phyloP scores from a whole-genome alignment of 805 yeast species.

The Lipomyces yamadae region DNA sequence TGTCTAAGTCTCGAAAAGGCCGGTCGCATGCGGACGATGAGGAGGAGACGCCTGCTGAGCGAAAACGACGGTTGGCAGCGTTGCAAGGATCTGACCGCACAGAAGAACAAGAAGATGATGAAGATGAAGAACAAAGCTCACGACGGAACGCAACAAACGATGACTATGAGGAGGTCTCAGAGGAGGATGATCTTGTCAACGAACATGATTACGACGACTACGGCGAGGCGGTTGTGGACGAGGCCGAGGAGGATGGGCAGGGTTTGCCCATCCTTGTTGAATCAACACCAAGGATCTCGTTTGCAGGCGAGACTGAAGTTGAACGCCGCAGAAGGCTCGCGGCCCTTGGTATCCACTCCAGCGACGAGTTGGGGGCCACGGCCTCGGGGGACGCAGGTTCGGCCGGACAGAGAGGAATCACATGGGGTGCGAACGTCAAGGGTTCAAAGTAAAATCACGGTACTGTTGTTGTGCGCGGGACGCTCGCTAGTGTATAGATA shows the following conservation, averaged over 20 bases:
- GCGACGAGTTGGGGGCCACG: constrained; percentile 19
- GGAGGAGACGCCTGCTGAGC: constrained; percentile 40
- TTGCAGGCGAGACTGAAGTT: constrained; percentile 61
- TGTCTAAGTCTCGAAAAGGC: constrained; percentile 29
- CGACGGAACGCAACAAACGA: constrained; percentile 36
- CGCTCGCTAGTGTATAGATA: neutral
- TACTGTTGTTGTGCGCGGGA: neutral
- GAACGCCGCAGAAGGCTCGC: constrained; percentile 66
- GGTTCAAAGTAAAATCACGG: constrained; percentile 10
- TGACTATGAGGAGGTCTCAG: constrained; percentile 37
- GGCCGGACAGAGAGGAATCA: constrained; percentile 21
- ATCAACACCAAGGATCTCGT: constrained; percentile 30
- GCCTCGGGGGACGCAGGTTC: constrained; percentile 3
- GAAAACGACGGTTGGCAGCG: constrained; percentile 36
- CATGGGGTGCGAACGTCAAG: constrained; percentile 32
- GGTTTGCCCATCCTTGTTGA: neutral
- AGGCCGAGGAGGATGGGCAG: constrained; percentile 31
- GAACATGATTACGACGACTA: constrained; percentile 43
- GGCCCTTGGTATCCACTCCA: constrained; percentile 44
- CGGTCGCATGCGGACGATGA: constrained; percentile 32
- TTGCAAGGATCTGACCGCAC: constrained; percentile 36
- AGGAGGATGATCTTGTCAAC: constrained; percentile 13
- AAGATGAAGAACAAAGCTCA: no score
- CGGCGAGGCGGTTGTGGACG: constrained; percentile 32
- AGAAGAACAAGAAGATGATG: constrained; percentile 40